These are phyloP conservation scores for Aspergillus eucalypticola DNA, from an alignment of 2,329 filamentous ascomycete species.

Conservation along the genomic window DNA sequence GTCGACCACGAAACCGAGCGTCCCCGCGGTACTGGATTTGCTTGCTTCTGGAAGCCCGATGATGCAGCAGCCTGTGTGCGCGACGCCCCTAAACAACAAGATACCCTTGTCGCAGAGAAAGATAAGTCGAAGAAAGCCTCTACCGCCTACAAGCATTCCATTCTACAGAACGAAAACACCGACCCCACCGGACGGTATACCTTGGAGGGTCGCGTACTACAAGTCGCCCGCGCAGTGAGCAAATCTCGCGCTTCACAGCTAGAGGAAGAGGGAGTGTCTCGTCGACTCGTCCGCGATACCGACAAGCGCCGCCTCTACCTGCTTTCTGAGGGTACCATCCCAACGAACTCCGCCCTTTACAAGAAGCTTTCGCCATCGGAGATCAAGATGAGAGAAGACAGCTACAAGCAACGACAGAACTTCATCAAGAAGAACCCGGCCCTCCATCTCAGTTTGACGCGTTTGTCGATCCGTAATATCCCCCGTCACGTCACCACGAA, in stretches of 20 bases:
- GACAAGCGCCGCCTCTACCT: constrained; percentile 91
- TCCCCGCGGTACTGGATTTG: constrained; percentile 89
- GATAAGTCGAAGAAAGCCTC: constrained; percentile 40
- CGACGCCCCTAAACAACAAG: constrained; percentile 62
- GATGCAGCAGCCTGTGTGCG: constrained; percentile 77
- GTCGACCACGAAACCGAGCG: constrained; percentile 82
- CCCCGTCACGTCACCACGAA: constrained; percentile 81
- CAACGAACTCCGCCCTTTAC: constrained; percentile 75
- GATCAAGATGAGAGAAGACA: constrained; percentile 83
- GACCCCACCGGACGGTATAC: constrained; percentile 87
- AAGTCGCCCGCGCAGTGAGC: constrained; percentile 80
- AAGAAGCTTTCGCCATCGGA: constrained; percentile 74
- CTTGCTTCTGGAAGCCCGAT: constrained; percentile 79
- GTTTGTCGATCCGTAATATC: constrained; percentile 87
- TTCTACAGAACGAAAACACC: constrained; percentile 80
- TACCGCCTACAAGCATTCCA: constrained; percentile 68
- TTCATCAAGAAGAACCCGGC: constrained; percentile 89
- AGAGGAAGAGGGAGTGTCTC: constrained; percentile 65
- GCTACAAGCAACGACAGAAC: constrained; percentile 80
- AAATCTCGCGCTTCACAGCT: constrained; percentile 77
- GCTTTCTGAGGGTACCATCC: constrained; percentile 80
- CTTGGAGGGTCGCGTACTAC: constrained; percentile 82
- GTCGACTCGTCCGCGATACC: constrained; percentile 68
- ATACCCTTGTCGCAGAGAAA: constrained; percentile 45
- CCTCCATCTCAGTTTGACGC: constrained; percentile 83